These are phyloP conservation scores for Monosporascus sp. DNA, from an alignment of 2,329 filamentous ascomycete species.

Conservation along the genomic window DNA sequence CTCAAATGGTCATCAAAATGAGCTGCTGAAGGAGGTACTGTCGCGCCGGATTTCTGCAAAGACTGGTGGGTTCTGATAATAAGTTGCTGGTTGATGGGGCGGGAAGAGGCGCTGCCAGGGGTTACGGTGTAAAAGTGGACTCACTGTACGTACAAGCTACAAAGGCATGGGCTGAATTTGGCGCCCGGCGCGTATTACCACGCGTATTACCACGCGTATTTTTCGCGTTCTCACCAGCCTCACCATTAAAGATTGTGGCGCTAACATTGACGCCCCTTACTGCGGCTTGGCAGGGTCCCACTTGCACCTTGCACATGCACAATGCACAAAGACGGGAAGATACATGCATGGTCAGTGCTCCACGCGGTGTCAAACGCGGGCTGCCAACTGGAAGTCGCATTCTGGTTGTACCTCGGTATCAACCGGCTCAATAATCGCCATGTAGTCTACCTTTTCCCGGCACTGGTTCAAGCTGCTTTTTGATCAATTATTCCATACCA, in stretches of 20 bases:
- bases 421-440: too few species aligned
- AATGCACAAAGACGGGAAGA: not conserved
- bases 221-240: slow-evolving; percentile 23
- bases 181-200: slow-evolving; percentile 7
- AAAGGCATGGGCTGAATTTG: not conserved
- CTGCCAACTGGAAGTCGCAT: too few species aligned
- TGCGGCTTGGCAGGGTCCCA: too few species aligned
- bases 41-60: slow-evolving; percentile 10
- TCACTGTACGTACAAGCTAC: not conserved
- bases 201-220: slow-evolving; percentile 25
- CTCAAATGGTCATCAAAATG: slow-evolving; percentile 5
- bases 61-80: not conserved
- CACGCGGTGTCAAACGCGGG: not conserved
- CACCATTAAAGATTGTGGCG: slow-evolving; percentile 15
- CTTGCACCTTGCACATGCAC: slow-evolving; percentile 4
- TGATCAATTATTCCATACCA: too few species aligned
- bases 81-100: not conserved
- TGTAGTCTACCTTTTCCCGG: too few species aligned
- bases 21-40: slow-evolving; percentile 14
- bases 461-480: too few species aligned
- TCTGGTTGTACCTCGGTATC: too few species aligned
- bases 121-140: not conserved
- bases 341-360: not conserved
- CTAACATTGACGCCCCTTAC: not conserved
- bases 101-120: not conserved